Evolutionary conservation across 768 basidiomycete species (phyloP), one percentile per base, ranked within the genome.

Genomic region (Boletus subparvulus): DNA sequence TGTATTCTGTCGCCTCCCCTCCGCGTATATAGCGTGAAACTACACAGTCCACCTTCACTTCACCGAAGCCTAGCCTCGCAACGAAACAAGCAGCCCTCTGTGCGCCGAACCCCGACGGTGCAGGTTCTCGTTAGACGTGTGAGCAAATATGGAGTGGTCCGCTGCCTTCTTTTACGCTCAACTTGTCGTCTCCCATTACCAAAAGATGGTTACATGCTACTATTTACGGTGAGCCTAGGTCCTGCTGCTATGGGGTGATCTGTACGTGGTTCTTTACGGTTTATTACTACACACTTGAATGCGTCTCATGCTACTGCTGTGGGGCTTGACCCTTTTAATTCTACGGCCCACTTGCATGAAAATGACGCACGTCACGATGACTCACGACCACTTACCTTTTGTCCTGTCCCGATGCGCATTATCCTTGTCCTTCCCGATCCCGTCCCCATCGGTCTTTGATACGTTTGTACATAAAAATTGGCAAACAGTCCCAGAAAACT

Each of bases 381-480:
- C 43, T 46, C 47, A 30, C 30, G 13, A 35, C 35, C 40, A 54
- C 58, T 6, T 35, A 61, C 59, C 44, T 37, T 42, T 32, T 9
- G 40, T 40, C 37, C n/a, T 4, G 43, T n/a, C 35, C n/a, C 17
- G 14, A 50, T 40, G 35, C 30, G 40, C 9, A 14, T 8, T 6
- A 26, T 14, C 39, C 30, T 47, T 50, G 46, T 30, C 32, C 35
- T 55, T 58, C 39, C 12, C 13, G 19, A 11, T 44, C 36, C 47
- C n/a, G 26, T 51, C 3, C 52, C 24, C 17, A 6, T 21, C 44
- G 12, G 46, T 14, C 54, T 43, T 66, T 17, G 24, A 8, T 68
- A 70, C 24, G 69, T 68, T 47, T 56, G 54, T 21, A 54, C 37
- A 37, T 70, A 71, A 58, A 69, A 70, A 24, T 64, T 56, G 32